phyloP scores from a whole-genome alignment of 345 rosid species.

The Eucalyptus virginea region DNA sequence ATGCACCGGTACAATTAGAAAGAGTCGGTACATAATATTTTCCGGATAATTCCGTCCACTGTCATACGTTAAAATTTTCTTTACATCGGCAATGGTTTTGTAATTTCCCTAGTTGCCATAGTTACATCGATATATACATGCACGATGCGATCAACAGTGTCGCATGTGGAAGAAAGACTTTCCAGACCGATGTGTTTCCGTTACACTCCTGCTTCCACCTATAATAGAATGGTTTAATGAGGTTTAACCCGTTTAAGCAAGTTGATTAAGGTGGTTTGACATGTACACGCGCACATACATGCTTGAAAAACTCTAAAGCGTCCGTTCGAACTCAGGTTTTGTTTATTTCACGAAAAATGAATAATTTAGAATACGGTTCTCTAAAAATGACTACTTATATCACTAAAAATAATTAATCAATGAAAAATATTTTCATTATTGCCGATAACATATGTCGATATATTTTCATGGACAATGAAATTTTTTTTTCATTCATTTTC shows the following conservation, averaged over 20 bases:
- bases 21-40: neutral
- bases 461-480: too few relatives aligned
- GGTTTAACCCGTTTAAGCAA: neutral
- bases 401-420: too few relatives aligned
- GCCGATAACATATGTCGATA: too few relatives aligned
- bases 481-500: too few relatives aligned
- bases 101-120: neutral
- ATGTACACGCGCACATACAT: neutral
- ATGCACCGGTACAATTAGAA: neutral
- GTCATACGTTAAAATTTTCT: neutral
- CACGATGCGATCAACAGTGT: neutral
- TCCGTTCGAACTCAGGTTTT: rapidly evolving
- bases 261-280: neutral
- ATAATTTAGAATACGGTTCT: too few relatives aligned
- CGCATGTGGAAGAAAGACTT: neutral
- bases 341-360: too few relatives aligned
- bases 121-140: neutral
- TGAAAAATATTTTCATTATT: too few relatives aligned
- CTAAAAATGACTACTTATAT: neutral
- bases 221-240: neutral
- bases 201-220: neutral
- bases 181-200: neutral
- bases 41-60: neutral
- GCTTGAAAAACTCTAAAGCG: neutral
- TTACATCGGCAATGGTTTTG: neutral